Percentiles rank a stretch among this genome's conserved stretches.
phyloP scores from a whole-genome alignment of 2,329 filamentous ascomycete species.

The Penicillium janthinellum region DNA sequence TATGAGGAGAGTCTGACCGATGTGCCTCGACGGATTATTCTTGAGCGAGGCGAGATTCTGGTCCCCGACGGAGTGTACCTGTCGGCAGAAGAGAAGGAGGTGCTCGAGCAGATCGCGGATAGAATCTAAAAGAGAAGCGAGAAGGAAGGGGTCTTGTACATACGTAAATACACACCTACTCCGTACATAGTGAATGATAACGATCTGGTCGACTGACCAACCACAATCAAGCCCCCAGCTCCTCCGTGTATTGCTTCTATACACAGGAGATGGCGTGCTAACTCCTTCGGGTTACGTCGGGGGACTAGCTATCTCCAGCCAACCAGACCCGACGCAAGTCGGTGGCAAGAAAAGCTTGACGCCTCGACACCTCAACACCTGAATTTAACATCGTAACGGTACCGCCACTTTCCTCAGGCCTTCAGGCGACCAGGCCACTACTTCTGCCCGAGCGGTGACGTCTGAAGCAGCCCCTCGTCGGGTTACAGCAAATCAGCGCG shows the following conservation, averaged over 20 bases:
- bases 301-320: background rate
- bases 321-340: background rate
- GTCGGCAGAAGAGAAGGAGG: slow-evolving; percentile 34
- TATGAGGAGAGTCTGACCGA: slow-evolving; percentile 29
- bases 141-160: background rate
- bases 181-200: background rate
- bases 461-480: slow-evolving; percentile 15
- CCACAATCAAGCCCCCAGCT: background rate
- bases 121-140: slow-evolving; percentile 27
- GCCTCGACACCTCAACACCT: slow-evolving; percentile 6
- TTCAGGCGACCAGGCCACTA: slow-evolving; percentile 9
- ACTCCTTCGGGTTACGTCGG: background rate
- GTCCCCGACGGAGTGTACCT: slow-evolving; percentile 40
- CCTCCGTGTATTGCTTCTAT: background rate
- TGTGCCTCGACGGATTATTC: slow-evolving; percentile 30
- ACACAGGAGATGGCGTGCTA: background rate
- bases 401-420: background rate
- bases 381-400: background rate
- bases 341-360: slow-evolving; percentile 4
- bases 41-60: slow-evolving; percentile 33
- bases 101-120: slow-evolving; percentile 37
- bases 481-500: slow-evolving; percentile 23
- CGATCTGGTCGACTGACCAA: background rate
- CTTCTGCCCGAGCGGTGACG: slow-evolving; percentile 27
- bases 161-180: background rate